Percentiles rank a stretch among this genome's conserved stretches.
Conservation (phyloP, 306 rosid species). For the Hylodesmum podocarpum region DNA sequence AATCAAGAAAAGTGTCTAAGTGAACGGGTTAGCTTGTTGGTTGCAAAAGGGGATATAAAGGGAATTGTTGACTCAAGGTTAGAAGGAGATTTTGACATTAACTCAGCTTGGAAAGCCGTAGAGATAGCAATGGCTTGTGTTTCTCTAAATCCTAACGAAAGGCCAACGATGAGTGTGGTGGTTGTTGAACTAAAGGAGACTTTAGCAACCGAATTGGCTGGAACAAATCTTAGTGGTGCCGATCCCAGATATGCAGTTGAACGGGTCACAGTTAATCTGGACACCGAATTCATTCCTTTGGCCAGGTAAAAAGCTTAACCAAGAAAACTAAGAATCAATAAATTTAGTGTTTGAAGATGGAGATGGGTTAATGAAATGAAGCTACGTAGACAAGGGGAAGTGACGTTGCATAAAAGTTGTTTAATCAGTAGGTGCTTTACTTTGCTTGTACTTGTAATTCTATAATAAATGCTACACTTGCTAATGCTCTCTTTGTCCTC, state of each 20-base stretch:
- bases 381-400: too few relatives aligned
- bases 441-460: too few relatives aligned
- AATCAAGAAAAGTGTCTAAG: slow-evolving; percentile 21
- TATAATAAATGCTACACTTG: too few relatives aligned
- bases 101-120: slow-evolving; percentile 43
- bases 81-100: slow-evolving; percentile 12
- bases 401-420: too few relatives aligned
- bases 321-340: too few relatives aligned
- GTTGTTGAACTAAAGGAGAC: slow-evolving; percentile 39
- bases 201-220: slow-evolving; percentile 16
- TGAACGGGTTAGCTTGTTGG: slow-evolving; percentile 37
- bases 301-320: too few relatives aligned
- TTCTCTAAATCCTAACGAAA: neutral
- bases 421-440: too few relatives aligned
- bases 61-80: slow-evolving; percentile 38
- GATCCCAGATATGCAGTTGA: too few relatives aligned
- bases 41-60: slow-evolving; percentile 33
- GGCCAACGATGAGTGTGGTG: slow-evolving; percentile 48
- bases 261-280: too few relatives aligned
- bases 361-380: neutral
- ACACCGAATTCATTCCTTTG: neutral
- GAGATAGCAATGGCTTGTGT: slow-evolving; percentile 51
- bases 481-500: too few relatives aligned
- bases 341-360: neutral
- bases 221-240: neutral